Evolutionary conservation across 345 rosid genomes (phyloP).

Genomic region (Raphanus sativus): DNA sequence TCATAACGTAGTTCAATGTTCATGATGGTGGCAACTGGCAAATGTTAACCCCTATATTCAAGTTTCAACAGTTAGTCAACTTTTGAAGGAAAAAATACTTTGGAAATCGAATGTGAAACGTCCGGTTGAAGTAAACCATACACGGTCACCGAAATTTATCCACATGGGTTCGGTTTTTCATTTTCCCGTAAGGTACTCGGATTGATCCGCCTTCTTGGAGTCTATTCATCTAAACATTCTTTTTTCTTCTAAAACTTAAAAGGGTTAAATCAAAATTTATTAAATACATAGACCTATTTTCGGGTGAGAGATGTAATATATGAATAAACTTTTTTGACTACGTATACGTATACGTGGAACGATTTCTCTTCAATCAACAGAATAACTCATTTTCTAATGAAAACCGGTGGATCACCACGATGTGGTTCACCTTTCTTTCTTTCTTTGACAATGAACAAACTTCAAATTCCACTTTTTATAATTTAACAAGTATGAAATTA

Average conservation of each 20-base stretch:
- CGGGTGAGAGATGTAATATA: too few relatives aligned
- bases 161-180: constrained; percentile 38
- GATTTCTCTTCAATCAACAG: too few relatives aligned
- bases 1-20: constrained; percentile 3
- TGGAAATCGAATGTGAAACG: constrained; percentile 28
- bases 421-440: not conserved
- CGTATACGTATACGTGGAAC: too few relatives aligned
- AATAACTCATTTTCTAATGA: too few relatives aligned
- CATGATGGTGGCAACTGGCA: not conserved
- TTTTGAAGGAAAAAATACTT: not conserved
- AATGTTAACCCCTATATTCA: not conserved
- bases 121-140: constrained; percentile 37
- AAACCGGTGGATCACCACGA: too few relatives aligned
- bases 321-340: too few relatives aligned
- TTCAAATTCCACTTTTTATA: not conserved
- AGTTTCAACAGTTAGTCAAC: not conserved
- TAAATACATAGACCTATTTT: too few relatives aligned
- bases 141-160: constrained; percentile 34
- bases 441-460: not conserved
- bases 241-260: not conserved
- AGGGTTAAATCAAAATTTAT: too few relatives aligned
- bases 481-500: not conserved
- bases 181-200: constrained; percentile 30
- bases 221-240: constrained; percentile 12
- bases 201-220: constrained; percentile 31